Evolutionary conservation across 768 basidiomycete genomes (phyloP).

Genomic region (Lepiota brunneoincarnata): DNA sequence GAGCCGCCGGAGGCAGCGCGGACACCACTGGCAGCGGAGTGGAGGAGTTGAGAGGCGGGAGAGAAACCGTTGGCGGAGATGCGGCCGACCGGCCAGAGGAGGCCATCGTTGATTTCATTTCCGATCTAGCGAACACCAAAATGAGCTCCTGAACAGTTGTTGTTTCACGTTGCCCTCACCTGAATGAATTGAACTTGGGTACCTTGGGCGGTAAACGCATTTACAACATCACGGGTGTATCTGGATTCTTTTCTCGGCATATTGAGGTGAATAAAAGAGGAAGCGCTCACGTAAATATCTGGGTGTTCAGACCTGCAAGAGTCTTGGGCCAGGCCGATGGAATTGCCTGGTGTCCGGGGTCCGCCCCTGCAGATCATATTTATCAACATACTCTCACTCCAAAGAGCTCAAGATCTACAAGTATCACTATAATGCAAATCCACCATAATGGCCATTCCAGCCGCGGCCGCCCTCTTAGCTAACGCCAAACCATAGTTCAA

Average conservation of each 20-base stretch:
- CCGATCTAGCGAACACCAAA: conserved; percentile 39
- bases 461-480: conserved; percentile 53
- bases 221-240: conserved; percentile 51
- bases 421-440: conserved; percentile 66
- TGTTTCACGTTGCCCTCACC: conserved; percentile 21
- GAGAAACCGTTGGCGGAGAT: conserved; percentile 52
- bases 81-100: conserved; percentile 58
- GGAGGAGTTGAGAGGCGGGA: conserved; percentile 54
- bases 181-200: conserved; percentile 52
- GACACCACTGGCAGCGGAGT: conserved; percentile 57
- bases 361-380: conserved; percentile 44
- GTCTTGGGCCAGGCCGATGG: conserved; percentile 54
- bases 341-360: conserved; percentile 60
- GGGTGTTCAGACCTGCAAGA: conserved; percentile 50
- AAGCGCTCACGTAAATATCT: conserved; percentile 48
- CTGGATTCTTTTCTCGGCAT: conserved; percentile 21
- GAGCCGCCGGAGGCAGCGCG: conserved; percentile 39
- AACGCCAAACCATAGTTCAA: conserved; percentile 49
- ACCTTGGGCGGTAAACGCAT: conserved; percentile 50
- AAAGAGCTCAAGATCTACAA: conserved; percentile 32
- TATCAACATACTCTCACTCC: background rate
- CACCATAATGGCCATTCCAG: conserved; percentile 52
- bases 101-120: conserved; percentile 65
- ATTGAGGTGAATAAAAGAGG: background rate
- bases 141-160: background rate